These are phyloP conservation scores for Stromatinia cepivora DNA, from an alignment of 2,329 filamentous ascomycete species.

Conservation along the genomic window DNA sequence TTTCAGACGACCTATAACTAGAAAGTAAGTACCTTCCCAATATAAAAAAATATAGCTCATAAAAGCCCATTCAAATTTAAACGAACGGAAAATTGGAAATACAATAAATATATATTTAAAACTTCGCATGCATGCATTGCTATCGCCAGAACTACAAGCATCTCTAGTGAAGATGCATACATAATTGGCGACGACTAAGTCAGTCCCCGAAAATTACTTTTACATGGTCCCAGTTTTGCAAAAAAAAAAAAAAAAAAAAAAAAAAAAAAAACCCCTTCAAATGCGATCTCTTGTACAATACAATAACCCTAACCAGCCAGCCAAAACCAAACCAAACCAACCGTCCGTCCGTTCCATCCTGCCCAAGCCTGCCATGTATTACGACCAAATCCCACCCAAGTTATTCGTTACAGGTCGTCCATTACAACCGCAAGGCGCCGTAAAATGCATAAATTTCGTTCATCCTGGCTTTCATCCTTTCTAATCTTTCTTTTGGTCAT, in stretches of 20 bases:
- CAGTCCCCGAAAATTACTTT: conserved; percentile 17
- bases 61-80: no score
- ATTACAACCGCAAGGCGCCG: conserved; percentile 16
- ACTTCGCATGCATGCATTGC: not conserved
- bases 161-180: not conserved
- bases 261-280: not conserved
- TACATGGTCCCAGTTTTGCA: conserved; percentile 17
- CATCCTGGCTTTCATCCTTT: conserved; percentile 2
- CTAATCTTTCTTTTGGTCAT: not conserved
- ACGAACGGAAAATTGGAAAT: no score
- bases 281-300: conserved; percentile 18
- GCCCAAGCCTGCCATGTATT: conserved; percentile 8
- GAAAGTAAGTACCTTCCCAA: no score
- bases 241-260: conserved; percentile 12
- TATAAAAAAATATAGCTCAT: no score
- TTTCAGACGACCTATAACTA: no score
- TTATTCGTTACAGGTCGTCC: conserved; percentile 22
- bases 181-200: conserved; percentile 13
- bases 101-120: not conserved
- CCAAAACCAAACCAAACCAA: not conserved
- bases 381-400: conserved; percentile 13
- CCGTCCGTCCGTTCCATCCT: not conserved
- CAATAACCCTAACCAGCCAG: conserved; percentile 14
- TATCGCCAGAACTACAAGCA: conserved; percentile 20
- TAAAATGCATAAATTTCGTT: conserved; percentile 19